phyloP scores from a whole-genome alignment of 495 filamentous ascomycete species.

The Cryomyces minteri region DNA sequence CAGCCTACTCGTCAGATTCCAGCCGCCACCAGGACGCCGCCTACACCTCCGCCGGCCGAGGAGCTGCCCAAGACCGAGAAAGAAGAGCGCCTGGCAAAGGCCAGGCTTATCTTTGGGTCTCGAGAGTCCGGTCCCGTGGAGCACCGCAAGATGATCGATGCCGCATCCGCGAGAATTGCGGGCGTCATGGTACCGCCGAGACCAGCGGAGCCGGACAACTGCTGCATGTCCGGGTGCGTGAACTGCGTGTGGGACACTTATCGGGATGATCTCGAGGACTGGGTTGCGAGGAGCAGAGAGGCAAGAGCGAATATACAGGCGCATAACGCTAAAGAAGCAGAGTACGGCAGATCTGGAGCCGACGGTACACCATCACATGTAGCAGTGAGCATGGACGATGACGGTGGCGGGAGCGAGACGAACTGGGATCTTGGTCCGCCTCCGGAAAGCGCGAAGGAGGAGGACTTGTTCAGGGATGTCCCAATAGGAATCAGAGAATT shows the following conservation, averaged over 20 bases:
- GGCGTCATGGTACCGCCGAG: slow-evolving; percentile 67
- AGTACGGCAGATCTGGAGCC: slow-evolving; percentile 18
- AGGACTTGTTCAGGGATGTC: slow-evolving; percentile 58
- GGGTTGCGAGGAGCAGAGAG: slow-evolving; percentile 41
- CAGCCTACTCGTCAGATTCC: slow-evolving; percentile 22
- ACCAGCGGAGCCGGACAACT: slow-evolving; percentile 88
- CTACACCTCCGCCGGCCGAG: slow-evolving; percentile 17
- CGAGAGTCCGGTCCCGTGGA: slow-evolving; percentile 42
- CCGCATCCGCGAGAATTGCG: slow-evolving; percentile 42
- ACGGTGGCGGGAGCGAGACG: slow-evolving; percentile 53
- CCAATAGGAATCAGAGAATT: slow-evolving; percentile 92
- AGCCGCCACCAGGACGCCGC: slow-evolving; percentile 18
- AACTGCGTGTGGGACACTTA: slow-evolving; percentile 94
- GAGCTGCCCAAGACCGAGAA: slow-evolving; percentile 16
- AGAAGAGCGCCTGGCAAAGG: slow-evolving; percentile 22
- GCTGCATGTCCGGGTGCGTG: slow-evolving; percentile 97
- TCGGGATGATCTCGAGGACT: slow-evolving; percentile 79
- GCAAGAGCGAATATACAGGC: slow-evolving; percentile 29
- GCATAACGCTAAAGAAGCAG: slow-evolving; percentile 18
- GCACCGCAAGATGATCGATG: slow-evolving; percentile 34
- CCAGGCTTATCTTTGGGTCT: slow-evolving; percentile 59
- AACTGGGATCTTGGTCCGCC: slow-evolving; percentile 37
- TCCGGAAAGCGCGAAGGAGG: slow-evolving; percentile 21
- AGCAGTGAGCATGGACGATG: slow-evolving; percentile 55
- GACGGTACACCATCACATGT: slow-evolving; percentile 17